Evolutionary conservation across 495 filamentous ascomycete genomes (phyloP).

Genomic region (Annulohypoxylon maeteangense): DNA sequence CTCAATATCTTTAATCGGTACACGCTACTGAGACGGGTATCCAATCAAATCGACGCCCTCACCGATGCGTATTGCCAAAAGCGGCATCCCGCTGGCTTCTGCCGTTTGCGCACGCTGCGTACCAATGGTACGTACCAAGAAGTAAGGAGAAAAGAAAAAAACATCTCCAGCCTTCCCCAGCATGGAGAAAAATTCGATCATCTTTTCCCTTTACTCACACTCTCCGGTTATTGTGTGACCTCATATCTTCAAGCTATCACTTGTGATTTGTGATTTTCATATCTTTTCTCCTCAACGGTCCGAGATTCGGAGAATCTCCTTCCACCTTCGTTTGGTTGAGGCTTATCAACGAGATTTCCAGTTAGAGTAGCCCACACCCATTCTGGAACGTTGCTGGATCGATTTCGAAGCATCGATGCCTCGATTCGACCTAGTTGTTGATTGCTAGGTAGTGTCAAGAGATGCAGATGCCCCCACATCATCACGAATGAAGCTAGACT

Average conservation of each 20-base stretch:
- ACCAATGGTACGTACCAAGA: constrained; percentile 9
- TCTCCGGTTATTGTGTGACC: constrained; percentile 15
- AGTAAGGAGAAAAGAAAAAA: constrained; percentile 11
- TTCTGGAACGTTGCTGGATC: constrained; percentile 6
- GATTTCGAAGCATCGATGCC: constrained; percentile 15
- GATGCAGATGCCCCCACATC: constrained; percentile 31
- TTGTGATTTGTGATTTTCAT: not conserved
- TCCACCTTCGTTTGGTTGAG: constrained; percentile 23
- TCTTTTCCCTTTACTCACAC: constrained; percentile 4
- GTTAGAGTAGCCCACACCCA: constrained; percentile 3
- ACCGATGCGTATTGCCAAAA: constrained; percentile 37
- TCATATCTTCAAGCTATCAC: not conserved
- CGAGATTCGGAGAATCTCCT: constrained; percentile 26
- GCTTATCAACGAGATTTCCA: constrained; percentile 23
- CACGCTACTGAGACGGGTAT: not conserved
- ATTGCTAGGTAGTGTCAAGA: constrained; percentile 41
- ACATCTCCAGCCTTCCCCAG: constrained; percentile 30
- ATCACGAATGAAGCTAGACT: constrained; percentile 37
- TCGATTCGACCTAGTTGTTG: constrained; percentile 36
- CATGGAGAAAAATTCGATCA: constrained; percentile 18
- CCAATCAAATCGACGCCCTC: constrained; percentile 25
- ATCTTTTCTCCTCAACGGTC: not conserved
- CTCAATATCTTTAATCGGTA: not conserved
- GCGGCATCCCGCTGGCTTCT: constrained; percentile 36
- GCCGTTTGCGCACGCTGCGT: constrained; percentile 24